A percentile compares a stretch with the other conserved stretches of the same genome.
Conservation (phyloP, 192 early-diverging fungal genomes). For the Pilaira anomala region DNA sequence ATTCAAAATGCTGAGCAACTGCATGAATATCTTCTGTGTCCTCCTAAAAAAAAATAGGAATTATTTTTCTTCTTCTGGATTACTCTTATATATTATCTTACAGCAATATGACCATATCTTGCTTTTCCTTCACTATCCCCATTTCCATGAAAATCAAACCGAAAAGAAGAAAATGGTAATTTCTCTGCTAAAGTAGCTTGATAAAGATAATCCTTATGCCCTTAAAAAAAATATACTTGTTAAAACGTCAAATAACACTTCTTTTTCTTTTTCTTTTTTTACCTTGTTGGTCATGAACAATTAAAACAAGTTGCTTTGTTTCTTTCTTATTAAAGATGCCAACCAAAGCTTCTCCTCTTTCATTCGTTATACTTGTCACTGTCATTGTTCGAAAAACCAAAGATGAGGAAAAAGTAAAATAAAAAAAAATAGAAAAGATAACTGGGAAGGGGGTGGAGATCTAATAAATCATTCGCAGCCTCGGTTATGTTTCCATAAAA, state of each 20-base stretch:
- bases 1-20: constrained; percentile 23
- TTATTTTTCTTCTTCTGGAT: no score
- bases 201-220: constrained; percentile 37
- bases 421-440: no score
- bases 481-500: no score
- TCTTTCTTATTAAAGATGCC: constrained; percentile 27
- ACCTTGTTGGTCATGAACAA: constrained; percentile 32
- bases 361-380: constrained; percentile 19
- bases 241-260: not conserved
- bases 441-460: no score
- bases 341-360: constrained; percentile 17
- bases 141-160: constrained; percentile 41
- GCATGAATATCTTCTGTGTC: constrained; percentile 23
- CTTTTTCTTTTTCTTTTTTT: not conserved
- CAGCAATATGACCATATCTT: constrained; percentile 20
- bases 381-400: no score
- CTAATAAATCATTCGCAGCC: no score
- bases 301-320: constrained; percentile 21
- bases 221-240: constrained; percentile 3
- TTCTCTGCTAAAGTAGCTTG: constrained; percentile 33
- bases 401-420: no score
- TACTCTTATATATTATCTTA: not conserved
- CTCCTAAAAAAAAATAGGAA: not conserved
- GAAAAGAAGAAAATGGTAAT: constrained; percentile 35
- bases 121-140: constrained; percentile 34